Base-by-base conservation (phyloP, 1,284 basidiomycete species). In the Violaceomyces palustris region DNA sequence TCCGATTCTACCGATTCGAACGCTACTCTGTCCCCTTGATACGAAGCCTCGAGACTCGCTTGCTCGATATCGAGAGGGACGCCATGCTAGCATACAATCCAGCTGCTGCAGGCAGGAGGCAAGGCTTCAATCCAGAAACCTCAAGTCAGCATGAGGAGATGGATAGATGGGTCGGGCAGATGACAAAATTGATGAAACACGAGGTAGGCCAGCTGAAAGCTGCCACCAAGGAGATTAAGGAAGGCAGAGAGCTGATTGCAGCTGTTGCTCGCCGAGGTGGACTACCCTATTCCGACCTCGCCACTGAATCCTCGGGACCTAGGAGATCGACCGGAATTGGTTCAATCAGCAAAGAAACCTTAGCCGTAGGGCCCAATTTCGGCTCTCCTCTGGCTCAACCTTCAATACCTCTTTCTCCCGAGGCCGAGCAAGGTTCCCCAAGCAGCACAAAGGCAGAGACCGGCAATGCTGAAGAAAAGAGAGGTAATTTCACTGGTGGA, bases 1-100 rank as follows among this genome's bases (percentile, higher is more conserved):
- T 60, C 15, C 68, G 69, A 27, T 72, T 72, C 53, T 72, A 72
- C 60, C 57, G 67, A 14, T 72, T 67, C 49, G 69, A 72, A 43
- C 51, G 66, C 3, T 70, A 71, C 53, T 67, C 68, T 9, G 62
- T 72, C 7, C 69, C 69, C 6, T 53, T 71, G 19, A 54, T 72
- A 17, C 59, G 67, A 11, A 61, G 61, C 23, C 57, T 72, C 42
- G 69, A 72, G 37, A 61, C 52, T 22, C 58, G 69, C 6, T 42
- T 72, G 18, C 42, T 67, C 24, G 69, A 69, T 21, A 61, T 72
- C 22, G 69, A 72, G 42, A 58, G 66, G 12, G 67, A 70, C 42
- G 63, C 64, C 14, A 57, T 66, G 39, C 53, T 72, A 29, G 58
- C 61, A n/a, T 24, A 40, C 38, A 47, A 63, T 27, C 35, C 50